Base-by-base conservation (phyloP, 2,329 filamentous ascomycete species). In the Lecanosticta acicola region DNA sequence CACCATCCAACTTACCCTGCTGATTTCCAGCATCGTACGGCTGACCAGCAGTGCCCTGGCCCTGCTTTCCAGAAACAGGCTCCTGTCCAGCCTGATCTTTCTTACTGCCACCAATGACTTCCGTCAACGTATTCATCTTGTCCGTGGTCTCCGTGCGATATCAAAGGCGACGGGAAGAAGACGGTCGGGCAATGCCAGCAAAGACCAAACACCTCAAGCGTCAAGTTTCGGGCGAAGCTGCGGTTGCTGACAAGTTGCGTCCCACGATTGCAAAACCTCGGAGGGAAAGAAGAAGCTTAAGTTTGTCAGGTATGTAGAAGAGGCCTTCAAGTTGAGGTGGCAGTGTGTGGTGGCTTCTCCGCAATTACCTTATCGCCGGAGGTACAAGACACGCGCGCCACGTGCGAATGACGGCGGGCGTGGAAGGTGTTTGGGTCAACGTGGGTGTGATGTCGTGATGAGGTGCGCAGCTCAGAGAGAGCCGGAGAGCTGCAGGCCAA, bases 1-100 rank as follows among this genome's bases (percentile, higher is more conserved):
- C 34, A 37, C 16, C n/a, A 11, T 29, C 24, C 11, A 29, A 34
- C 42, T 29, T 37, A 80, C 73, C 76, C 71, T 79, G 75, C n/a
- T 78, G 68, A 64, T 93, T 93, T 39, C 87, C 87, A 47, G 80
- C 80, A 61, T 93, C 87, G 58, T 82, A 94, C 0, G 87, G 87
- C 64, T 91, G 83, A 10, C 78, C 79, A 35, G 73, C 74, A 18
- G 76, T 75, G 3, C 85, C 84, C 62, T 83, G 71, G 32, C 87
- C 87, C 46, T 75, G 71, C 41, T 79, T 71, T 17, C 87, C 87
- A 16, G 85, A 84, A 36, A 89, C 66, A 14, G 87, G 87, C 68
- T 94, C 87, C 56, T 69, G 21, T 19, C 36, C 42, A 24, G 42
- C 38, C n/a, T 34, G 8, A 17, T 29, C 10, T 21, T 44, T 45